phyloP scores from a whole-genome alignment of 1,139 yeast genomes.

The Geotrichum macrosporum region DNA sequence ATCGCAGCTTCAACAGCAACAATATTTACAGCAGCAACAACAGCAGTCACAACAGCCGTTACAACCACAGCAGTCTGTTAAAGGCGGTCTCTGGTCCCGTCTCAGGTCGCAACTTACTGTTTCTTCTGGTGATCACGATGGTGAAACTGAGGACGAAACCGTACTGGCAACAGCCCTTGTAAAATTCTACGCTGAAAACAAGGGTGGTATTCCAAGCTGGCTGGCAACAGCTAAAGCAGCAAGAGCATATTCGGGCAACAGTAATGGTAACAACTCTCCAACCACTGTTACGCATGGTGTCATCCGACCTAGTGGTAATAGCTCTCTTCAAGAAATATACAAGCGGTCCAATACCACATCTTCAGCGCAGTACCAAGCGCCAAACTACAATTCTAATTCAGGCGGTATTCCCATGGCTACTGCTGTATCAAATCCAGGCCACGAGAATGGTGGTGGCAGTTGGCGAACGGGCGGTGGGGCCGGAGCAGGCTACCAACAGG shows the following conservation, averaged over 20 bases:
- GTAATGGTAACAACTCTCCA: conserved; percentile 1
- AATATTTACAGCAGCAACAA: no score
- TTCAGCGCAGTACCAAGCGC: conserved; percentile 13
- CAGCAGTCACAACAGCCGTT: neutral
- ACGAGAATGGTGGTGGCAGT: conserved; percentile 4
- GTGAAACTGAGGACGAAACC: conserved; percentile 36
- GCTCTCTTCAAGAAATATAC: conserved; percentile 32
- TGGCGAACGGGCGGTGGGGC: conserved; percentile 10
- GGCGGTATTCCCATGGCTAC: no score
- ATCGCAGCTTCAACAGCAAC: no score
- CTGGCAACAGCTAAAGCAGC: conserved; percentile 22
- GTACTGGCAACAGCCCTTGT: conserved; percentile 37
- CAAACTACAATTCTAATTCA: no score
- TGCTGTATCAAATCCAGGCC: neutral
- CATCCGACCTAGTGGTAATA: conserved; percentile 2
- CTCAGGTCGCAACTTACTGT: conserved; percentile 30
- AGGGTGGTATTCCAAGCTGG: conserved; percentile 31
- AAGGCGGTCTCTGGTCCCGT: conserved; percentile 8
- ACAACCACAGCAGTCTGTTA: neutral
- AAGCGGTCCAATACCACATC: conserved; percentile 26
- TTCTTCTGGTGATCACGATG: conserved; percentile 34
- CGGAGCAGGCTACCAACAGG: neutral
- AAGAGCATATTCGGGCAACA: neutral
- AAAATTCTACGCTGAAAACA: conserved; percentile 31
- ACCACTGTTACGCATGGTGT: no score